Percentiles rank a stretch among this genome's conserved stretches.
phyloP scores from a whole-genome alignment of 495 filamentous ascomycete species.

The Geoglossum glabrum region DNA sequence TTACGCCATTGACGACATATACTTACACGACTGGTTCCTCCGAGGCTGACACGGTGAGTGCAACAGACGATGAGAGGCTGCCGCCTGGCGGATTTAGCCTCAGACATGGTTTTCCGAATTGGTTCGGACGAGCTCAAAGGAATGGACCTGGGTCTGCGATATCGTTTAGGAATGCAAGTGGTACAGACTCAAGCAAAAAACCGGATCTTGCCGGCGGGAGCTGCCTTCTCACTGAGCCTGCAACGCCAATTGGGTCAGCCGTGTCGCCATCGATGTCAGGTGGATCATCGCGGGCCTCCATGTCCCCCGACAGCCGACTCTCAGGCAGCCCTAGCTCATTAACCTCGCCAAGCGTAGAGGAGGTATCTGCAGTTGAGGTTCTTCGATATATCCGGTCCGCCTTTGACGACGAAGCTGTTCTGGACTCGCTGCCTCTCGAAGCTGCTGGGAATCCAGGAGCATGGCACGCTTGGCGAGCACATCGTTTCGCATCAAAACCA shows the following conservation, averaged over 20 bases:
- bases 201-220: not conserved
- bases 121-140: conserved; percentile 40
- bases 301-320: not conserved
- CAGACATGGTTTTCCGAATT: conserved; percentile 71
- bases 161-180: conserved; percentile 22
- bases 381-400: conserved; percentile 61
- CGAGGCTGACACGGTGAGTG: conserved; percentile 51
- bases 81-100: conserved; percentile 78
- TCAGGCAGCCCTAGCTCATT: not conserved
- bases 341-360: not conserved
- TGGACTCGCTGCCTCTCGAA: conserved; percentile 62
- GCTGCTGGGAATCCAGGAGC: conserved; percentile 73
- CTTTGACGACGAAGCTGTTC: conserved; percentile 54
- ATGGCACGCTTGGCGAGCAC: conserved; percentile 73
- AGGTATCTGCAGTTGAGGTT: conserved; percentile 34
- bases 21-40: conserved; percentile 63
- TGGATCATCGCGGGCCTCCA: not conserved
- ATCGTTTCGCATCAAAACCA: conserved; percentile 21
- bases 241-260: conserved; percentile 2
- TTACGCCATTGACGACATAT: conserved; percentile 76
- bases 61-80: conserved; percentile 58
- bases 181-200: not conserved
- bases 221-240: not conserved
- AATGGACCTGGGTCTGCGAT: conserved; percentile 15
- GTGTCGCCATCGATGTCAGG: conserved; percentile 1